Base-by-base conservation (phyloP, 2,329 filamentous ascomycete species). In the Curvularia verruculosa region DNA sequence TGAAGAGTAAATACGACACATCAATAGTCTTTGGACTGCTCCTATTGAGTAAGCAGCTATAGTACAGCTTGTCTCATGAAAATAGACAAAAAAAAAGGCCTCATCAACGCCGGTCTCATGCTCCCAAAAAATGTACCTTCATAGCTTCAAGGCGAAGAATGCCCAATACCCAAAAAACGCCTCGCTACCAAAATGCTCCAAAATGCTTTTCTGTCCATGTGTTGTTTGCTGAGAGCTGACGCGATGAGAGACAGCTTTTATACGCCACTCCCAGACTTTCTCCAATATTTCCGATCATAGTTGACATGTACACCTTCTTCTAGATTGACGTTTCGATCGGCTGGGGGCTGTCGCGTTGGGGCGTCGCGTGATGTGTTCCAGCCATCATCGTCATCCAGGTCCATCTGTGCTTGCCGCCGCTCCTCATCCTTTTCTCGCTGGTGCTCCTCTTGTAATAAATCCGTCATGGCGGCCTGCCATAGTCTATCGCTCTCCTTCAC, bases 201-300 rank as follows among this genome's bases (percentile, higher is more conserved):
- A 47, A 65, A 57, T 40, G 31, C 52, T 45, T 49, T 57, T 56
- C 40, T 34, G 9, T 19, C 19, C 15, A 43, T 12, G 31, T 39
- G 15, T 24, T 43, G n/a, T 12, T 28, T 9, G 23, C 28, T 29
- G 15, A 37, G 21, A 13, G 31, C 24, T 40, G 21, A 15, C 31
- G 23, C 56, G 45, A 15, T 49, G 28, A 49, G 15, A 40, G 9
- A 19, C 56, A 60, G n/a, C n/a, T n/a, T n/a, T 61, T 47, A 64
- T 29, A 50, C 64, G n/a, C 64, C 66, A 51, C 67, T 66, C 31
- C 77, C 77, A 49, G 72, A 75, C 51, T 81, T 81, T 56, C 84
- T 81, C 83, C 85, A 87, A 61, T 83, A 83, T 40, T 80, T 79
- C 64, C 83, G 81, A 58, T 88, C 85, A 56, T 85, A 85, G 65